Conservation (phyloP, 1,284 basidiomycete genomes). For the Tilletia setariae region DNA sequence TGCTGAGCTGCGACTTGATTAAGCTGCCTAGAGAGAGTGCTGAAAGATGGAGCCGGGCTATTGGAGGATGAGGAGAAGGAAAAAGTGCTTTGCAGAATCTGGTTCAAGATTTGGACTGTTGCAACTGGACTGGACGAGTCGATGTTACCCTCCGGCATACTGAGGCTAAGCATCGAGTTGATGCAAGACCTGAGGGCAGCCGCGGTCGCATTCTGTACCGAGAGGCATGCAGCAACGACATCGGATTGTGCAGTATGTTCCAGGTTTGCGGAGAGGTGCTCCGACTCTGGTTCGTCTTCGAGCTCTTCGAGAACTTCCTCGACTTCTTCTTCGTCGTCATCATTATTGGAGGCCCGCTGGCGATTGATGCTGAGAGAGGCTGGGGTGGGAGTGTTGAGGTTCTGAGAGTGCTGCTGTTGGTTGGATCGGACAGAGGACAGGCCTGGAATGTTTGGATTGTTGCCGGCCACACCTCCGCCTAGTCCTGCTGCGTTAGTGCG, state of each 20-base stretch:
- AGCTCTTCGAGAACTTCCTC: constrained; percentile 4
- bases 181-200: constrained; percentile 12
- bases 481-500: background rate
- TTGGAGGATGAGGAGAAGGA: background rate
- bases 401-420: background rate
- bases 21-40: background rate
- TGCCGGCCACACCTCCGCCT: too few relatives aligned
- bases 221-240: background rate
- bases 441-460: too few relatives aligned
- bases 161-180: constrained; percentile 14
- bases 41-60: background rate
- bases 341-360: background rate
- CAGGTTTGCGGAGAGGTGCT: background rate
- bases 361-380: background rate
- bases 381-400: background rate
- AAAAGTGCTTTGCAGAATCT: constrained; percentile 1
- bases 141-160: constrained; percentile 12
- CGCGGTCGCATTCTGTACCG: background rate
- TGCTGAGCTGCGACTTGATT: constrained; percentile 13
- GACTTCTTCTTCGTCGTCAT: constrained; percentile 4
- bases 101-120: constrained; percentile 11
- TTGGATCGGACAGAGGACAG: too few relatives aligned
- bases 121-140: constrained; percentile 14
- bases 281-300: constrained; percentile 1
- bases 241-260: background rate